Evolutionary conservation across 176 grass and related monocot genomes (phyloP).

Genomic region (Aegilops bicornis): DNA sequence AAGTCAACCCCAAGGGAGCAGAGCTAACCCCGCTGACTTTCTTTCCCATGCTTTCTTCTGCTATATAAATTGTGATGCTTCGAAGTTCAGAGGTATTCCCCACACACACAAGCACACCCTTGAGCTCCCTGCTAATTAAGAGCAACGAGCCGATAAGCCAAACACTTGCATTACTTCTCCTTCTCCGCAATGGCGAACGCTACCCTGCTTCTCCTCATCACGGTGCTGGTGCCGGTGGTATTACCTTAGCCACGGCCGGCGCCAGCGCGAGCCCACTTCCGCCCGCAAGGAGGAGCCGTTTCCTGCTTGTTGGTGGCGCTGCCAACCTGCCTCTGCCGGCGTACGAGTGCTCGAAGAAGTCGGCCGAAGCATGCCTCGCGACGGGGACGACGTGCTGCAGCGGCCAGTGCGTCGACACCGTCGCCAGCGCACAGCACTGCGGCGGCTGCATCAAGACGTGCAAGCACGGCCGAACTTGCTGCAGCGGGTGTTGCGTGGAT

Average conservation of each 20-base stretch:
- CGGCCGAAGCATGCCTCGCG: conserved; percentile 14
- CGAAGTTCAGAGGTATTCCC: background rate
- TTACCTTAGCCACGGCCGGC: background rate
- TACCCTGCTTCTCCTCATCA: background rate
- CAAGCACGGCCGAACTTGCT: background rate
- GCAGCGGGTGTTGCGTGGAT: background rate
- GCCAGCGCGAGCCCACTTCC: background rate
- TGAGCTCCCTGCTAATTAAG: background rate
- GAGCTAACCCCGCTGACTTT: background rate
- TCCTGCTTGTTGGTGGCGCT: background rate
- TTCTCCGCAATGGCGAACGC: background rate
- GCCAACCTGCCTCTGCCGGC: background rate
- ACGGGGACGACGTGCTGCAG: conserved; percentile 16
- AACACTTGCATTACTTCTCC: background rate
- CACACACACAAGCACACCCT: background rate
- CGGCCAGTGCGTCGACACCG: background rate
- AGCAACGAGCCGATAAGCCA: background rate
- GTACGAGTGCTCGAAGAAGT: conserved; percentile 26
- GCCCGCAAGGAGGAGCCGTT: conserved; percentile 8
- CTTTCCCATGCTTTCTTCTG: background rate
- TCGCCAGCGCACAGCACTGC: background rate
- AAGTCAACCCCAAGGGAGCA: background rate
- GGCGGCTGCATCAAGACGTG: background rate
- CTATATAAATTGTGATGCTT: background rate
- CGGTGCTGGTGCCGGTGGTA: background rate